Evolutionary conservation across 495 filamentous ascomycete species (phyloP), one percentile per base, ranked within the genome.

Genomic region (Xylaria venustula): DNA sequence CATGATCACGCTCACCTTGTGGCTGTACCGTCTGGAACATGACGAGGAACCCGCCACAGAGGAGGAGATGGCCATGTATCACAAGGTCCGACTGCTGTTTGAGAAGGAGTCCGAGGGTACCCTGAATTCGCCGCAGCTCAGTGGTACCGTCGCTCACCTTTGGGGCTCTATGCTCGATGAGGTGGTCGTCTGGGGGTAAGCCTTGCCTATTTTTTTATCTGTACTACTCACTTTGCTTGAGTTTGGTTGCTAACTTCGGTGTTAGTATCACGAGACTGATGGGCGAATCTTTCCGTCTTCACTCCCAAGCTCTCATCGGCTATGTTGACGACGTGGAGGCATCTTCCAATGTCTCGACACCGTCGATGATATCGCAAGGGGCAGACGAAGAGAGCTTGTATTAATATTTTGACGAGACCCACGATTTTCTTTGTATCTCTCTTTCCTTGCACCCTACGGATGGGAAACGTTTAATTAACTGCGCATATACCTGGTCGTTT

Each of bases 161-260:
- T 98, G 94, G 94, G 94, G 95, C 72, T 91, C 90, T 63, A 98
- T 98, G 88, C 84, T 98, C 66, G 93, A 98, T 74, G 95, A 97
- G 74, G 94, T 97, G 62, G 93, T 97, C 66, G 94, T 98, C 58
- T 98, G 94, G 94, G 94, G 94, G 82, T 84, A 80, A 80, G 83
- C 83, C 25, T 44, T 40, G 49, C 55, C 56, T 61, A 34, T 51
- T 45, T 45, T 48, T 56, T 47, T n/a, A n/a, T n/a, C n/a, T n/a
- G n/a, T n/a, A n/a, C n/a, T n/a, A n/a, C n/a, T n/a, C n/a, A 48
- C 6, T 40, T 15, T 34, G 58, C 54, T 42, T 58, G 44, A 45
- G 55, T 22, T 55, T 40, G 1, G 14, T 54, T 70, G 64, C 89
- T 88, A 80, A 88, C 75, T 40, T 30, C 2, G 9, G 44, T 36